phyloP scores from a whole-genome alignment of 495 filamentous ascomycete species.

The Chaetomium tenue region DNA sequence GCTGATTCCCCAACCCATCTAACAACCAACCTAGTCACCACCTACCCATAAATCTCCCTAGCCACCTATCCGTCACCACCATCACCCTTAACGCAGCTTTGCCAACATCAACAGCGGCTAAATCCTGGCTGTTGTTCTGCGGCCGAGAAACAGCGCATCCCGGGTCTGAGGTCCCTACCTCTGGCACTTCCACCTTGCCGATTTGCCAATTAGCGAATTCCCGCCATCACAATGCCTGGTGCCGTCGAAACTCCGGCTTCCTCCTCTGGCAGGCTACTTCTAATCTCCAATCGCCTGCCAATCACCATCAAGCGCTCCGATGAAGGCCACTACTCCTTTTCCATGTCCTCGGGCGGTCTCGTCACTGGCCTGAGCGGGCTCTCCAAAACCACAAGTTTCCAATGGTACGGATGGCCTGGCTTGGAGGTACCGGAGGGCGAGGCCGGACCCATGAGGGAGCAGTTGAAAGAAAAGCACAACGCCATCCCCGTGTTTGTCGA shows the following conservation, averaged over 20 bases:
- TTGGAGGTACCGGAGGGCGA: conserved; percentile 77
- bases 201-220: not conserved
- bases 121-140: not conserved
- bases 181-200: not conserved
- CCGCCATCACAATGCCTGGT: conserved; percentile 32
- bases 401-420: conserved; percentile 98
- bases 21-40: not conserved
- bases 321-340: conserved; percentile 75
- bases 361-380: conserved; percentile 88
- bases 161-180: not conserved
- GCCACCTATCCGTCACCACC: not conserved
- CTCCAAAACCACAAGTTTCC: conserved; percentile 86
- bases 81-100: not conserved
- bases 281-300: conserved; percentile 89
- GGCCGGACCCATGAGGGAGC: conserved; percentile 60
- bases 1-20: not conserved
- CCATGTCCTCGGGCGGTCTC: conserved; percentile 92
- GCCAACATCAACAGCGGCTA: not conserved
- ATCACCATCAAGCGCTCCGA: conserved; percentile 92
- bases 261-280: conserved; percentile 57
- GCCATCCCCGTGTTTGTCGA: conserved; percentile 76
- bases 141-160: not conserved
- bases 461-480: conserved; percentile 68
- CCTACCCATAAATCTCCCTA: not conserved
- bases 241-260: conserved; percentile 24